Base-by-base conservation (phyloP, 2,329 filamentous ascomycete genomes). In the Ilyonectria robusta region DNA sequence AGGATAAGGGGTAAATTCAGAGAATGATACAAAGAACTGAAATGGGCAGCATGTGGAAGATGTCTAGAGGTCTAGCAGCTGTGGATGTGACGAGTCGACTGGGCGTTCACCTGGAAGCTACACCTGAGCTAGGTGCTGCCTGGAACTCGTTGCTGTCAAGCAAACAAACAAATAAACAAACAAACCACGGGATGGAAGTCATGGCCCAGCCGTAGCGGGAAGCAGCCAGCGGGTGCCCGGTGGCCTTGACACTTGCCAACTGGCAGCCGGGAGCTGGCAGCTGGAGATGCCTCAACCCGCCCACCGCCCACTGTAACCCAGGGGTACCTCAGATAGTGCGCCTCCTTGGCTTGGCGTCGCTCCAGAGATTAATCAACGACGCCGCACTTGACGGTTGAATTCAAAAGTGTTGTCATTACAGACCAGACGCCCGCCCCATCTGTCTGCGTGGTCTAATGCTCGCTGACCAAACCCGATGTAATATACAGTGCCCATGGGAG, bases 401-500 rank as follows among this genome's bases (percentile, higher is more conserved):
- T 66, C 21, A 63, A 42, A 44, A 58, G 60, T 69, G 62, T 68
- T 73, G 70, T 73, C 72, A 78, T 78, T 78, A 73, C 70, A 73
- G 68, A 78, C 76, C 79, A 74, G 75, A 79, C 78, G 78, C 79
- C 79, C 69, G 70, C 72, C 72, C 66, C 78, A 68, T 64, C 74
- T 76, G 70, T 75, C 74, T 76, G 70, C 75, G 73, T 80, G 78
- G 81, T 84, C 82, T 84, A 84, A 83, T 83, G 81, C 81, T 82
- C 80, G 80, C 80, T 80, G 78, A 76, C 78, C 78, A 68, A 75
- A 75, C 79, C 80, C 75, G 76, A 77, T 80, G 79, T 86, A 86
- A 81, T 85, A 81, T 87, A 86, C 84, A 87, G 76, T 73, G 77
- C 79, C 81, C 80, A 82, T 81, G 78, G 80, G 85, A 85, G 84